Base-by-base conservation (phyloP, 116 monocot genomes). In the Thalassia testudinum region DNA sequence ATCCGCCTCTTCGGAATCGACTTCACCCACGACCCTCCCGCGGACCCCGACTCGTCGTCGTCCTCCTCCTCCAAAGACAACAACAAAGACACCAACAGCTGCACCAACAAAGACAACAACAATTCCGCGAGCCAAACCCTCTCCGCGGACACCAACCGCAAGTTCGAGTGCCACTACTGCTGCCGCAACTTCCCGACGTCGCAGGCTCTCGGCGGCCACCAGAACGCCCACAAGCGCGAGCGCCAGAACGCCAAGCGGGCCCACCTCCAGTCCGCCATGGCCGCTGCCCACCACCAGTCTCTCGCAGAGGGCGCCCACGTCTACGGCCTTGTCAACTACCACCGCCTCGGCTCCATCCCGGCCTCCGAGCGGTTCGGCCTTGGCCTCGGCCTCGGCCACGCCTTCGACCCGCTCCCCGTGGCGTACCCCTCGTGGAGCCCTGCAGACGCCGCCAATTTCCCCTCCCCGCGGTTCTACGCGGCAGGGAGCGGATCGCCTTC, bases 161-260 rank as follows among this genome's bases (percentile, higher is more conserved):
- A 80, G 65, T 87, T 87, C 58, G 86, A 81, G 68, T 87, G 86
- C 61, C 86, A 81, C 75, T 87, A 87, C 70, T 87, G 86, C 77
- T 76, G 74, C 60, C 73, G 89, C 19, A 83, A 76, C 66, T 75
- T 79, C 71, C 83, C 83, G 11, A 76, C 82, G 1, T 81, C 87
- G 19, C 82, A 82, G 44, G 82, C 87, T 5, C 82, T 87, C 23
- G 78, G 84, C 48, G 83, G 86, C 10, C 86, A 87, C 70, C 87
- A 69, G 70, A 87, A 83, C 71, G 86, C 86, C 19, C 86, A 86
- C 77, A 86, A 86, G 66, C 68, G 86, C 14, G 86, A 86, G 74
- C 65, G 86, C 19, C 86, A 86, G 71, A 71, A 86, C 52, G 81
- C 86, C 10, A 86, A 86, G 71, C 59, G 81, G 1, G 78, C 72